Evolutionary conservation across 208 protist genomes (phyloP).

Genomic region (Plasmodiophora brassicae): DNA sequence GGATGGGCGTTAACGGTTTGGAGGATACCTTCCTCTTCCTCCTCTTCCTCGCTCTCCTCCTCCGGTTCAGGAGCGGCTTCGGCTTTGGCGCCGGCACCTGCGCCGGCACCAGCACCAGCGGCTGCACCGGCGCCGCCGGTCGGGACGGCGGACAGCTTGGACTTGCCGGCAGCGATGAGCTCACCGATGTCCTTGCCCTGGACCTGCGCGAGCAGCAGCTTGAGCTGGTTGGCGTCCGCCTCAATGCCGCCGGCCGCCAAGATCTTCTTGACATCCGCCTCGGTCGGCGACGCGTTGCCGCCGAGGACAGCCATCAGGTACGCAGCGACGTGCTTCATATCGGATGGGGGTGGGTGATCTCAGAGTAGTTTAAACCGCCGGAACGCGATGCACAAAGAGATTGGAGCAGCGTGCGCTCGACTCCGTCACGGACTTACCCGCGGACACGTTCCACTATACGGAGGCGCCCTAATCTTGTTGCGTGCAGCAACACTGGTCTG

Average conservation of each 20-base stretch:
- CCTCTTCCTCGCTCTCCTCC: constrained; percentile 59
- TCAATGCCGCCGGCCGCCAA: constrained; percentile 62
- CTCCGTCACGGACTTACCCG: background rate
- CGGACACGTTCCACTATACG: background rate
- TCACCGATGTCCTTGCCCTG: constrained; percentile 53
- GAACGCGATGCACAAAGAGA: constrained; percentile 17
- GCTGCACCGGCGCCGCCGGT: constrained; percentile 50
- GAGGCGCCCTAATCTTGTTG: no score
- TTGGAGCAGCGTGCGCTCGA: background rate
- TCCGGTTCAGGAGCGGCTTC: constrained; percentile 37
- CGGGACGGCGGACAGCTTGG: constrained; percentile 57
- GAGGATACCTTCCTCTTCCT: constrained; percentile 55
- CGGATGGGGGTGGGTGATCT: background rate
- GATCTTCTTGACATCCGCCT: constrained; percentile 63
- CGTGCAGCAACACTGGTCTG: no score
- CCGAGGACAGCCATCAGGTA: constrained; percentile 68
- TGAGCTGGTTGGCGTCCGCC: constrained; percentile 55
- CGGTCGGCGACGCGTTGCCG: constrained; percentile 60
- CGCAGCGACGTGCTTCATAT: constrained; percentile 56
- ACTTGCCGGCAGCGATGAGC: constrained; percentile 64
- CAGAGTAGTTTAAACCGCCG: constrained; percentile 20
- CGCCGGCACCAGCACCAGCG: constrained; percentile 43
- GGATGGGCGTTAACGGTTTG: no score
- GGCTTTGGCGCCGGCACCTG: constrained; percentile 29
- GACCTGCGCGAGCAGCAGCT: constrained; percentile 49